Percentiles rank a stretch among this genome's conserved stretches.
phyloP scores from a whole-genome alignment of 257 asterid genomes.

The Solanum corneliomulleri region DNA sequence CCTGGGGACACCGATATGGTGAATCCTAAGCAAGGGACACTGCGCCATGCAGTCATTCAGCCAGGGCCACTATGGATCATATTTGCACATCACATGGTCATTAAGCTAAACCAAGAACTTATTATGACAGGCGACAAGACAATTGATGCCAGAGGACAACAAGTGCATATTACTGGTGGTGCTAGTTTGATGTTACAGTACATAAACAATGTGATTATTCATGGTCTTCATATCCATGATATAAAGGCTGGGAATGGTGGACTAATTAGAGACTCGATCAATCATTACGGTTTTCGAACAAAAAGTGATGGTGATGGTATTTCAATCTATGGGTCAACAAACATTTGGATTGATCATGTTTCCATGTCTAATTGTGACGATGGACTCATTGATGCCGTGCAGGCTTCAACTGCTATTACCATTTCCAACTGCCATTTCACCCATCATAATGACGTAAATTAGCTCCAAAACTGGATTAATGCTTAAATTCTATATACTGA shows the following conservation, averaged over 20 bases:
- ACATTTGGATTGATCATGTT: slow-evolving; percentile 28
- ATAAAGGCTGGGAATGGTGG: slow-evolving; percentile 13
- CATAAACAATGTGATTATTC: slow-evolving; percentile 16
- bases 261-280: slow-evolving; percentile 10
- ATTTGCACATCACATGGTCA: slow-evolving; percentile 9
- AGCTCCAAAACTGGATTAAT: not conserved
- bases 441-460: slow-evolving; percentile 16
- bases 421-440: slow-evolving; percentile 25
- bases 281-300: slow-evolving; percentile 12
- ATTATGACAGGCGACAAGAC: slow-evolving; percentile 20
- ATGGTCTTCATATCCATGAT: slow-evolving; percentile 10
- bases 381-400: slow-evolving; percentile 21
- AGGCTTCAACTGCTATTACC: slow-evolving; percentile 21
- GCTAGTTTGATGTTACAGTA: slow-evolving; percentile 22
- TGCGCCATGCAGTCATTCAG: slow-evolving; percentile 21
- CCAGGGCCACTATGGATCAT: slow-evolving; percentile 18
- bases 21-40: slow-evolving; percentile 19
- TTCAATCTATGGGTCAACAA: slow-evolving; percentile 12
- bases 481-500: not conserved
- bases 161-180: slow-evolving; percentile 10
- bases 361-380: slow-evolving; percentile 21
- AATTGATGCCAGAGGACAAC: slow-evolving; percentile 22
- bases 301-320: slow-evolving; percentile 30
- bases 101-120: slow-evolving; percentile 15
- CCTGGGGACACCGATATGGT: slow-evolving; percentile 8